These are phyloP conservation scores for Syzygium aqueum DNA, from an alignment of 345 rosid genomes.

Conservation along the genomic window DNA sequence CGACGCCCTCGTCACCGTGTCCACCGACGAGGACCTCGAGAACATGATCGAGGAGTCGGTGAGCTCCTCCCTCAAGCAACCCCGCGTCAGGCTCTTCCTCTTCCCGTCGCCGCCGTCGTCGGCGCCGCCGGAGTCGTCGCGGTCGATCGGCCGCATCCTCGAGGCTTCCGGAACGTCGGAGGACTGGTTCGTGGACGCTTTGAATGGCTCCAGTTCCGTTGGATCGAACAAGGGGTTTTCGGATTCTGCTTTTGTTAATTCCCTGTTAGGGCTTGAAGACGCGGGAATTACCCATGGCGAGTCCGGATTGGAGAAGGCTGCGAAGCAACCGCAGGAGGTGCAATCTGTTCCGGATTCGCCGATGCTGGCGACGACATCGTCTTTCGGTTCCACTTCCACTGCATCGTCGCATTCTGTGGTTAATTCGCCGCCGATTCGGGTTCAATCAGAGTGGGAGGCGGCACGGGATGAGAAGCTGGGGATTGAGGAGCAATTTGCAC, in stretches of 20 bases:
- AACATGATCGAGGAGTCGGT: slow-evolving; percentile 90
- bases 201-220: slow-evolving; percentile 44
- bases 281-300: not conserved
- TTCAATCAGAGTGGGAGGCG: slow-evolving; percentile 34
- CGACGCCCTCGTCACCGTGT: slow-evolving; percentile 83
- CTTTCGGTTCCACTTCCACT: slow-evolving; percentile 81
- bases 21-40: slow-evolving; percentile 91
- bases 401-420: slow-evolving; percentile 67
- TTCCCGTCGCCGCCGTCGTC: slow-evolving; percentile 34
- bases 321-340: slow-evolving; percentile 49
- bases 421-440: slow-evolving; percentile 79
- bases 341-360: slow-evolving; percentile 92
- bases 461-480: slow-evolving; percentile 52
- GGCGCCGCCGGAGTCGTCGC: slow-evolving; percentile 52
- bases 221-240: slow-evolving; percentile 55
- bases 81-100: slow-evolving; percentile 71
- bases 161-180: slow-evolving; percentile 59
- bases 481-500: slow-evolving; percentile 81
- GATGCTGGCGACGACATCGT: slow-evolving; percentile 78
- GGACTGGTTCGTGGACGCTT: slow-evolving; percentile 88
- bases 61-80: slow-evolving; percentile 28
- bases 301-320: slow-evolving; percentile 21
- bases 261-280: slow-evolving; percentile 65
- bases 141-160: slow-evolving; percentile 63
- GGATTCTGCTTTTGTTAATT: slow-evolving; percentile 66